Conservation (phyloP, 2,329 filamentous ascomycete genomes). For the Cercospora zeina region DNA sequence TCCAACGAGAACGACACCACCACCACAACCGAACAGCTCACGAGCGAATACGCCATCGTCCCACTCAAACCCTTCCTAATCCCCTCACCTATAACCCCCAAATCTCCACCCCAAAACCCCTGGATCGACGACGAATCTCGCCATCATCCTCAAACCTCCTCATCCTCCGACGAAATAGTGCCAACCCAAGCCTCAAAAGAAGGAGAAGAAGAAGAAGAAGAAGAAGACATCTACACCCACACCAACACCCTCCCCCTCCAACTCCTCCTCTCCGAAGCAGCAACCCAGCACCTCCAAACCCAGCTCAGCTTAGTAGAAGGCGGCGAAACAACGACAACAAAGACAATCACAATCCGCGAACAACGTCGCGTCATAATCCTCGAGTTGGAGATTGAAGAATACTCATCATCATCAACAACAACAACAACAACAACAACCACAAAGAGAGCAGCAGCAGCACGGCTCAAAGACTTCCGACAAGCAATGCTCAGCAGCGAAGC, state of each 20-base stretch:
- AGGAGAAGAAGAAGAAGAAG: background rate
- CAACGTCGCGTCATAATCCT: slow-evolving; percentile 15
- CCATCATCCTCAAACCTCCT: background rate
- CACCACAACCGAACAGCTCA: slow-evolving; percentile 10
- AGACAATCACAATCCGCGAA: slow-evolving; percentile 17
- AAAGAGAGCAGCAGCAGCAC: background rate
- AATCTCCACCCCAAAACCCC: background rate
- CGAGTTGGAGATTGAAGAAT: slow-evolving; percentile 15
- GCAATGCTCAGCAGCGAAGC: slow-evolving; percentile 3
- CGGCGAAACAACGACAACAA: slow-evolving; percentile 18
- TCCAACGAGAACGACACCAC: background rate
- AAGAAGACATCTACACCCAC: background rate
- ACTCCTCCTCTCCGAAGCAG: slow-evolving; percentile 11
- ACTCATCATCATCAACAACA: background rate
- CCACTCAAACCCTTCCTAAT: background rate
- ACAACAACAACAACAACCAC: background rate
- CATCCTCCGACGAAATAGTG: background rate
- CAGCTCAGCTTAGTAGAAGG: slow-evolving; percentile 8
- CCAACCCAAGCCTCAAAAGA: background rate
- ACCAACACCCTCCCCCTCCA: slow-evolving; percentile 11
- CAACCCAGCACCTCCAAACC: slow-evolving; percentile 1
- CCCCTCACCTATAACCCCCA: background rate
- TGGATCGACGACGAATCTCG: background rate
- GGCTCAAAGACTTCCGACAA: slow-evolving; percentile 6
- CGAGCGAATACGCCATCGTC: slow-evolving; percentile 25